Base-by-base conservation (phyloP, 371 early-diverging fungal genomes). In the Massospora cicadina region DNA sequence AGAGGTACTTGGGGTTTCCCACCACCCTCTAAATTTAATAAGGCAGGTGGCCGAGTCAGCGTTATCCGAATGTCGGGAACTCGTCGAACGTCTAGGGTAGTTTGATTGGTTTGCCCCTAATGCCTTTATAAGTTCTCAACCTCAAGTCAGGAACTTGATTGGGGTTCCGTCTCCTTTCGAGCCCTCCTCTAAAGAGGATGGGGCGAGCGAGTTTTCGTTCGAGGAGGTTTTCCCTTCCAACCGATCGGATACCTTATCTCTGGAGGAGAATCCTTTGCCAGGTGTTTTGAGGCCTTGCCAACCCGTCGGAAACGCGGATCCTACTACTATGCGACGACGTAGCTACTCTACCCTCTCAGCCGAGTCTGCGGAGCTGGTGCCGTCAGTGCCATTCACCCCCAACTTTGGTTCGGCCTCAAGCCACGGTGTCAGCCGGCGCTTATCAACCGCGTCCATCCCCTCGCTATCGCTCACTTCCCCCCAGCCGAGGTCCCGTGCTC, bases 371-470 rank as follows among this genome's bases (percentile, higher is more conserved):
- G 60, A 60, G 26, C 29, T 26, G 21, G n/a, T 23, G n/a, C 60
- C 60, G 5, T 31, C 60, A 3, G 60, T 60, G 33, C 60, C 60
- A 7, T 60, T 31, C 29, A 60, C 60, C 5, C 60, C 60, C 27
- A 60, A 33, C 28, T 21, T 60, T 23, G 60, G 60, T 17, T 33
- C 60, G 3, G n/a, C 60, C 5, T 21, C 60, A 5, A 30, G 60
- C 17, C 26, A 12, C n/a, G 32, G 33, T n/a, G 32, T 21, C 21
- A n/a, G 17, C 23, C 60, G 23, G 5, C 33, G 32, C 60, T 60
- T 33, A 26, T 31, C 33, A 60, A 60, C 60, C 3, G n/a, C 60
- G 17, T 12, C 60, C 7, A 60, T 25, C 5, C 23, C 23, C 7
- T 23, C 10, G 23, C 29, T 31, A 27, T 60, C 27, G 29, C 3